These are phyloP conservation scores for Haplographium delicatum DNA, from an alignment of 495 filamentous ascomycete species.

Conservation along the genomic window DNA sequence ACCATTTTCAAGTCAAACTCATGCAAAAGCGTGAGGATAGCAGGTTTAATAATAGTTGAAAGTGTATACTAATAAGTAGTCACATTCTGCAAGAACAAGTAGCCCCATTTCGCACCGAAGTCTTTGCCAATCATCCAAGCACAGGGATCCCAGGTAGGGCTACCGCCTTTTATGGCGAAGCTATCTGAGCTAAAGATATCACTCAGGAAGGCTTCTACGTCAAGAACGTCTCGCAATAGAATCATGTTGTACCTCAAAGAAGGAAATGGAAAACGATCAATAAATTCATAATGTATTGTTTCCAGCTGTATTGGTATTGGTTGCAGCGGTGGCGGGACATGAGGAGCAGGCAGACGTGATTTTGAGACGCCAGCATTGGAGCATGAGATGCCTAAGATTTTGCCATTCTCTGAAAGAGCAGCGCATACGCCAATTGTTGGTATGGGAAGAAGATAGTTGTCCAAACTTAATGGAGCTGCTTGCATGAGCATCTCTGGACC, in stretches of 20 bases:
- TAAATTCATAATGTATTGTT: constrained; percentile 4
- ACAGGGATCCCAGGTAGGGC: background rate
- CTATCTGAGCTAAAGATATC: constrained; percentile 2
- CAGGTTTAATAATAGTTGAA: too few relatives aligned
- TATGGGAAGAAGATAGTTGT: background rate
- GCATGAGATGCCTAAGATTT: constrained; percentile 5
- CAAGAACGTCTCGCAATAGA: background rate
- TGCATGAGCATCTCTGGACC: too few relatives aligned
- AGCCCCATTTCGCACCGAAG: constrained; percentile 12
- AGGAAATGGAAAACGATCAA: constrained; percentile 4
- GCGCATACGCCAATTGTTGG: background rate
- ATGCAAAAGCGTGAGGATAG: too few relatives aligned
- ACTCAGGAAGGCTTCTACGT: too few relatives aligned
- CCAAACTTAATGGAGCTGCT: background rate
- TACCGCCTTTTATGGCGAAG: background rate
- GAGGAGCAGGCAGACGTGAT: background rate
- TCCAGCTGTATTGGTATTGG: constrained; percentile 1
- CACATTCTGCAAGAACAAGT: too few relatives aligned
- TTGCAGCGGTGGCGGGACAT: background rate
- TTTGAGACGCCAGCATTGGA: background rate
- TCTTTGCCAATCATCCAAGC: background rate
- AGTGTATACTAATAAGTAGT: too few relatives aligned
- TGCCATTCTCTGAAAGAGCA: constrained; percentile 6
- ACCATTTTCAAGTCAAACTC: too few relatives aligned
- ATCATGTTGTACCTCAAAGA: constrained; percentile 7